Conservation (phyloP, 306 rosid genomes). For the Quercus gilva region DNA sequence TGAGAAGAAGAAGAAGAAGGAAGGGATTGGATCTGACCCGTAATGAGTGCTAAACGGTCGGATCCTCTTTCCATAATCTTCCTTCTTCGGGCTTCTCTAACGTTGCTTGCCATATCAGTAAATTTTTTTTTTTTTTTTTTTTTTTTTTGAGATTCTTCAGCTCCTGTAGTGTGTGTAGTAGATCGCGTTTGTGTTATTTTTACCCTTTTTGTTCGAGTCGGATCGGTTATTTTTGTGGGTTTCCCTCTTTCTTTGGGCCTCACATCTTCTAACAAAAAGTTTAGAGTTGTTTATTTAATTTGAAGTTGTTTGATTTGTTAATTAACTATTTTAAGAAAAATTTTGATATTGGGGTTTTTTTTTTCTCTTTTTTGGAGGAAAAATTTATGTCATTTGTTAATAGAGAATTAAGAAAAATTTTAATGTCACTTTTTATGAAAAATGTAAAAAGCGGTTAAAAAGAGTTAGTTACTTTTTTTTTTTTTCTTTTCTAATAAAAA, state of each 20-base stretch:
- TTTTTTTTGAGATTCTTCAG: neutral
- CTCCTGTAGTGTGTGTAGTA: neutral
- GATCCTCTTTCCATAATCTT: constrained; percentile 69
- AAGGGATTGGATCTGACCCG: constrained; percentile 51
- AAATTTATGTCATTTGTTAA: too few relatives aligned
- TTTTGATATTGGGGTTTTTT: too few relatives aligned
- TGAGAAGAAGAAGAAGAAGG: constrained; percentile 11
- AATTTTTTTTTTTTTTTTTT: too few relatives aligned
- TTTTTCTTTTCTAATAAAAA: too few relatives aligned
- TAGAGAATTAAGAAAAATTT: too few relatives aligned
- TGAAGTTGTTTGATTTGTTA: too few relatives aligned
- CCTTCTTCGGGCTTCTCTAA: constrained; percentile 61
- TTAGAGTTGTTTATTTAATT: too few relatives aligned
- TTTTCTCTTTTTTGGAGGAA: too few relatives aligned
- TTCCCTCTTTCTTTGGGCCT: neutral
- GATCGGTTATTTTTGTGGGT: neutral
- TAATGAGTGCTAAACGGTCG: constrained; percentile 73
- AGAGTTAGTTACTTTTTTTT: too few relatives aligned
- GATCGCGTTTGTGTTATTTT: neutral
- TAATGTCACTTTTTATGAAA: too few relatives aligned
- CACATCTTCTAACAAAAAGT: neutral
- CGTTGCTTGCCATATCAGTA: constrained; percentile 48
- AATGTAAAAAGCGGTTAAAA: too few relatives aligned
- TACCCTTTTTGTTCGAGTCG: neutral
- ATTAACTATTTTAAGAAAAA: too few relatives aligned